phyloP scores from a whole-genome alignment of 768 basidiomycete genomes.

The Mycena chlorophos region DNA sequence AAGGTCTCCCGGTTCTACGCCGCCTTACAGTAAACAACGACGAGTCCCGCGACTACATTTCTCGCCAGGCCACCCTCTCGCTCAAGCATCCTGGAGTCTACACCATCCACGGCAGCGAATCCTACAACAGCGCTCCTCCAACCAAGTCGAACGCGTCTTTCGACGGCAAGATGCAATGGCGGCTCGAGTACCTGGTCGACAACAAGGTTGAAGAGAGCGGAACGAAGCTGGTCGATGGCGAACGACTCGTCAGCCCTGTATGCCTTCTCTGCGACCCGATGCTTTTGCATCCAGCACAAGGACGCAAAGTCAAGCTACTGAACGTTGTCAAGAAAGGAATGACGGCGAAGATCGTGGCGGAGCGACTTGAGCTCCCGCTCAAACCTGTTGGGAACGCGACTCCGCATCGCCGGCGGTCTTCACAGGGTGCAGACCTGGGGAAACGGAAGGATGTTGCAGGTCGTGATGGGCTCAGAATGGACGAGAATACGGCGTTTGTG shows the following conservation, averaged over 20 bases:
- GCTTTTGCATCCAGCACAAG: constrained; percentile 62
- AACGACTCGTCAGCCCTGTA: constrained; percentile 71
- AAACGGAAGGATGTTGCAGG: not conserved
- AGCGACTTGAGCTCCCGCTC: constrained; percentile 53
- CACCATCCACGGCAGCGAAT: constrained; percentile 67
- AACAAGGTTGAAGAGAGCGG: constrained; percentile 50
- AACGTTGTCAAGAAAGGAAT: constrained; percentile 73
- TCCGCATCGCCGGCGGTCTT: not conserved
- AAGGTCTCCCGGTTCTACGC: constrained; percentile 66
- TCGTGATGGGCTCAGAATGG: not conserved
- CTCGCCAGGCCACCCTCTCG: constrained; percentile 69
- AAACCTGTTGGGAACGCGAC: not conserved
- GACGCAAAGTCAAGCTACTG: constrained; percentile 65
- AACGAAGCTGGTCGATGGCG: constrained; percentile 51
- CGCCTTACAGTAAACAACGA: constrained; percentile 67
- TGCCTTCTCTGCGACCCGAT: constrained; percentile 75
- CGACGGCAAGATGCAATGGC: constrained; percentile 60
- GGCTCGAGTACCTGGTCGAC: constrained; percentile 76
- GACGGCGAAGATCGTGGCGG: constrained; percentile 62
- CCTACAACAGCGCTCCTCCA: constrained; percentile 29
- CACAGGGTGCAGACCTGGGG: not conserved
- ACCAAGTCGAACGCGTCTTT: constrained; percentile 23
- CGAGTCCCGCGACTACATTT: constrained; percentile 71
- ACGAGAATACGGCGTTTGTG: not conserved
- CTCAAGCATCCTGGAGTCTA: constrained; percentile 77